A percentile compares a stretch with the other conserved stretches of the same genome.
Evolutionary conservation across 352 stramenopile species (phyloP).

Genomic region (Pythium brassicae): DNA sequence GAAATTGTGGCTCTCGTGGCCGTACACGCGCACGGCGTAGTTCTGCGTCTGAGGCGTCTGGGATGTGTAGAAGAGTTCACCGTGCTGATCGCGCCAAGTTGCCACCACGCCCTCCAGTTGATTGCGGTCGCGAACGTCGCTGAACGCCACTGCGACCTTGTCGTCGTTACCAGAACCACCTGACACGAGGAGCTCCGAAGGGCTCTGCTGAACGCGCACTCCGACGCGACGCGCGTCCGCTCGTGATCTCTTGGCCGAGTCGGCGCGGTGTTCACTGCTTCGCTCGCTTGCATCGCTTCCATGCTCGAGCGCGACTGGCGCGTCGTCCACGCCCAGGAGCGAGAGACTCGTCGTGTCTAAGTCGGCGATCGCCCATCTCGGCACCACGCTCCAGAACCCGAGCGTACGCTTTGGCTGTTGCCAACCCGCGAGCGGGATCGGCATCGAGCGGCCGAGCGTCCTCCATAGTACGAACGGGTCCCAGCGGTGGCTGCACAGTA

Average conservation of each 20-base stretch:
- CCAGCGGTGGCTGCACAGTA: not conserved
- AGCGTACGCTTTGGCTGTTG: not conserved
- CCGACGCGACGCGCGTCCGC: not conserved
- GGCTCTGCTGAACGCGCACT: not conserved
- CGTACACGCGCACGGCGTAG: constrained; percentile 14
- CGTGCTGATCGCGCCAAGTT: constrained; percentile 22
- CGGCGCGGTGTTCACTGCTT: not conserved
- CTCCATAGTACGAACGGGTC: constrained; percentile 14
- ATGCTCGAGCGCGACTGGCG: no score
- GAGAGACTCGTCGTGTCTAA: not conserved
- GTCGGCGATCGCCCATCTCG: not conserved
- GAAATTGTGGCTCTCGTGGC: constrained; percentile 30
- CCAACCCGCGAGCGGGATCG: not conserved
- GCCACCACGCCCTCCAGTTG: constrained; percentile 12
- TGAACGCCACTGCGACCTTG: not conserved
- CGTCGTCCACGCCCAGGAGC: not conserved
- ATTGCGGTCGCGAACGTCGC: not conserved
- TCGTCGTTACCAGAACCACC: not conserved
- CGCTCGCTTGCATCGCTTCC: no score
- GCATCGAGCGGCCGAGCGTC: not conserved
- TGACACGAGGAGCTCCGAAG: constrained; percentile 2
- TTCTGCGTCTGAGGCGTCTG: constrained; percentile 5
- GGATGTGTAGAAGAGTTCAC: constrained; percentile 27
- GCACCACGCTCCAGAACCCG: constrained; percentile 9
- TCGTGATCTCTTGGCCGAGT: no score